A percentile compares a stretch with the other conserved stretches of the same genome.
phyloP scores from a whole-genome alignment of 1,139 yeast genomes.

The Kodamaea alishanica region DNA sequence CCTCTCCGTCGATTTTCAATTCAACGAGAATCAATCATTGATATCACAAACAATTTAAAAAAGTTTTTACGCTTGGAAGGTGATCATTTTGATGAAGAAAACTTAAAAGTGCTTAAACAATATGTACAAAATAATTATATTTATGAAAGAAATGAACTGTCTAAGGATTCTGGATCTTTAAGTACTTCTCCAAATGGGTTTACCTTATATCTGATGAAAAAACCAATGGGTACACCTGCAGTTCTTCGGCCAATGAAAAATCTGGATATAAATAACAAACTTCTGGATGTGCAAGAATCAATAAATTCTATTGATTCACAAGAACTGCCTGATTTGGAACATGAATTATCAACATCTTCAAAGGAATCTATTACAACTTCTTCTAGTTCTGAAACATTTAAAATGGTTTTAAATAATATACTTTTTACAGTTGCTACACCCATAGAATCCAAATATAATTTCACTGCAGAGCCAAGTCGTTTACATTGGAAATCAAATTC shows the following conservation, averaged over 20 bases:
- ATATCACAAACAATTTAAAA: constrained; percentile 6
- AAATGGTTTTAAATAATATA: constrained; percentile 5
- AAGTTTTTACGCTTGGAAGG: constrained; percentile 8
- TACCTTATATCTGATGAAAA: constrained; percentile 34
- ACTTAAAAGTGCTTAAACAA: constrained; percentile 13
- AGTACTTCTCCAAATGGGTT: constrained; percentile 9
- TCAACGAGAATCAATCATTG: constrained; percentile 15
- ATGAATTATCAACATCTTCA: too few relatives aligned
- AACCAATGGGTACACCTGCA: constrained; percentile 43
- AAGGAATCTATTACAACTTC: too few relatives aligned
- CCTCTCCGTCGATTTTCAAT: constrained; percentile 31
- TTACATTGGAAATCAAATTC: constrained; percentile 43
- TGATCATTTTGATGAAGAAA: constrained; percentile 11
- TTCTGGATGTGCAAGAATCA: too few relatives aligned
- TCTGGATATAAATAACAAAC: neutral
- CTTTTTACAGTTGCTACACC: constrained; percentile 3
- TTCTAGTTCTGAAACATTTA: too few relatives aligned
- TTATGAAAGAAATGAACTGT: constrained; percentile 12
- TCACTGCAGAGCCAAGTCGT: constrained; percentile 34
- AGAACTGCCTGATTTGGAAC: too few relatives aligned
- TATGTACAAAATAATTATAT: constrained; percentile 17
- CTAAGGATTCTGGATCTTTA: neutral
- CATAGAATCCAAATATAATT: neutral
- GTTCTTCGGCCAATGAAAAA: constrained; percentile 34
- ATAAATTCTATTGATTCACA: too few relatives aligned